Evolutionary conservation across 1,284 basidiomycete genomes (phyloP), one percentile per base, ranked within the genome.

Genomic region (Apiotrichum laibachii): DNA sequence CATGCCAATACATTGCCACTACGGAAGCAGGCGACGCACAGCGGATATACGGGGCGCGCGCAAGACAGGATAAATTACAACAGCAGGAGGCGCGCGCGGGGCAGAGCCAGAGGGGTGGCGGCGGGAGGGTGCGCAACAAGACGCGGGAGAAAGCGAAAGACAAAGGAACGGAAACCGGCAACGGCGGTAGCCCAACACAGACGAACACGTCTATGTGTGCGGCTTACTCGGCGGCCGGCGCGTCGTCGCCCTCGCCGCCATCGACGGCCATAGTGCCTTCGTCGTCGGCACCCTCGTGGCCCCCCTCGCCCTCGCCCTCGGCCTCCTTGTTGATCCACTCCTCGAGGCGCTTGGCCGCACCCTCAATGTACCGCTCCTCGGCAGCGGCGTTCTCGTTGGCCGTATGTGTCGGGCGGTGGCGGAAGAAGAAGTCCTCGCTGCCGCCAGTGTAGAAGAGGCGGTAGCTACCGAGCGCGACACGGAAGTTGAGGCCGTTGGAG

Each of bases 401-500:
- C 40, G 57, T 52, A 11, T 40, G 47, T 18, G 42, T 42, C 26
- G 56, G 34, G 12, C 65, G 62, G 15, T 47, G 56, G n/a, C 70
- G 67, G 58, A 71, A 63, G 69, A 71, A 77, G 57, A 70, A 76
- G 66, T 78, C 76, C 63, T 77, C 75, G 19, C 73, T 77, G 26
- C 68, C 67, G 10, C 80, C 81, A 66, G 86, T 88, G 72, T 88
- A 90, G 78, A 88, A 81, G 61, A 92, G 76, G 75, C 85, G 86
- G 81, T 90, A 91, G 62, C 82, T 84, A 51, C 85, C 82, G 57
- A 83, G 66, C 53, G 82, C 82, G 50, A 92, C 82, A 21, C 63
- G 63, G 57, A 62, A 59, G 62, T 86, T 84, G 77, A 88, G 82
- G 40, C 74, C 77, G 49, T 70, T 73, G 33, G 71, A 68, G 37